Evolutionary conservation across 2,329 filamentous ascomycete species (phyloP).

Genomic region (Venturia asperata): DNA sequence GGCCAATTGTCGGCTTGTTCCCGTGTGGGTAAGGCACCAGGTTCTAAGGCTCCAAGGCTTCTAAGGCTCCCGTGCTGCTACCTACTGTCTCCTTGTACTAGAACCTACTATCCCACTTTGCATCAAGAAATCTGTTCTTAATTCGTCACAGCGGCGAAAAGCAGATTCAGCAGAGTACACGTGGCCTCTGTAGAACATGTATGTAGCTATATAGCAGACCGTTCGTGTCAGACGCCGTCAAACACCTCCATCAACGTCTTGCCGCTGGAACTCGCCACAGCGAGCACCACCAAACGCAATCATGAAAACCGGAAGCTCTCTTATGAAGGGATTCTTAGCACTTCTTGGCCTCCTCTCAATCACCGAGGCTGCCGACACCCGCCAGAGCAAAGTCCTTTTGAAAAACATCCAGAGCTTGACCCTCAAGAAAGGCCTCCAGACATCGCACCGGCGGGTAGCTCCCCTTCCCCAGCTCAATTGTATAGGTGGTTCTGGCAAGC

Average conservation of each 20-base stretch:
- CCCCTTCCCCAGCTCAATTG: conserved; percentile 68
- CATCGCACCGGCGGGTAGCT: conserved; percentile 66
- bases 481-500: conserved; percentile 53
- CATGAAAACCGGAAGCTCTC: background rate
- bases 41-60: too few relatives aligned
- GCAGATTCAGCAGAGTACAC: background rate
- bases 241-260: background rate
- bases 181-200: background rate
- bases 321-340: background rate
- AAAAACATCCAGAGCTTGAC: conserved; percentile 71
- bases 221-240: background rate
- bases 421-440: conserved; percentile 59
- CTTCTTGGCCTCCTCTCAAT: conserved; percentile 3
- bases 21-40: too few relatives aligned
- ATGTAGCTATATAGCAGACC: background rate
- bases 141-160: background rate
- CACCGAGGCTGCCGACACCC: conserved; percentile 6
- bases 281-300: conserved; percentile 1
- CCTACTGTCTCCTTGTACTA: background rate
- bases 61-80: background rate
- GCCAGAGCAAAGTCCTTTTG: conserved; percentile 49
- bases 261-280: background rate
- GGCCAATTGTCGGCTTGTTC: background rate
- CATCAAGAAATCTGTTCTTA: background rate
- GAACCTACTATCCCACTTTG: too few relatives aligned